These are phyloP conservation scores for Cynanchum wilfordii DNA, from an alignment of 257 asterid species.

Conservation along the genomic window DNA sequence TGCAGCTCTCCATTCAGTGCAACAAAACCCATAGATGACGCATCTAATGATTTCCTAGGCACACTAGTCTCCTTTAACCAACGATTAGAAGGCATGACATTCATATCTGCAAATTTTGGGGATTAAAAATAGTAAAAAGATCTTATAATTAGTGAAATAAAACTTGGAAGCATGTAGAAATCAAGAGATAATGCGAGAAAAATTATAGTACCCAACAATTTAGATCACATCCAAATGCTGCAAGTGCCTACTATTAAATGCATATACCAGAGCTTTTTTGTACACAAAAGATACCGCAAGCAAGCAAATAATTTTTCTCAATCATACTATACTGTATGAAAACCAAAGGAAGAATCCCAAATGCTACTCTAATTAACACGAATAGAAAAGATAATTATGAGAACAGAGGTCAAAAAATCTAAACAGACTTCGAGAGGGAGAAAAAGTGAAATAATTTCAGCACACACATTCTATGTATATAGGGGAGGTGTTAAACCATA, in stretches of 20 bases:
- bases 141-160: background rate
- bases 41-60: conserved; percentile 52
- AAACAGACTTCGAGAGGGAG: background rate
- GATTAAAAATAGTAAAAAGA: background rate
- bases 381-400: background rate
- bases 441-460: background rate
- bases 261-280: background rate
- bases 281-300: background rate
- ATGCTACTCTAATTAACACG: background rate
- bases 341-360: no score
- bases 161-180: background rate
- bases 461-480: no score
- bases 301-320: background rate
- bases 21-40: conserved; percentile 65
- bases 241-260: background rate
- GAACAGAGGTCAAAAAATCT: background rate
- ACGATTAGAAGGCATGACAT: conserved; percentile 43
- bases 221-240: no score
- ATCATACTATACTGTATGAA: background rate
- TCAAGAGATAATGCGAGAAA: background rate
- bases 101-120: conserved; percentile 42
- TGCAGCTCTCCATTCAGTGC: conserved; percentile 69
- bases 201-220: background rate
- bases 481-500: no score
- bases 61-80: conserved; percentile 72